Base-by-base conservation (phyloP, 352 stramenopile genomes). In the Globisporangium mamillatum region DNA sequence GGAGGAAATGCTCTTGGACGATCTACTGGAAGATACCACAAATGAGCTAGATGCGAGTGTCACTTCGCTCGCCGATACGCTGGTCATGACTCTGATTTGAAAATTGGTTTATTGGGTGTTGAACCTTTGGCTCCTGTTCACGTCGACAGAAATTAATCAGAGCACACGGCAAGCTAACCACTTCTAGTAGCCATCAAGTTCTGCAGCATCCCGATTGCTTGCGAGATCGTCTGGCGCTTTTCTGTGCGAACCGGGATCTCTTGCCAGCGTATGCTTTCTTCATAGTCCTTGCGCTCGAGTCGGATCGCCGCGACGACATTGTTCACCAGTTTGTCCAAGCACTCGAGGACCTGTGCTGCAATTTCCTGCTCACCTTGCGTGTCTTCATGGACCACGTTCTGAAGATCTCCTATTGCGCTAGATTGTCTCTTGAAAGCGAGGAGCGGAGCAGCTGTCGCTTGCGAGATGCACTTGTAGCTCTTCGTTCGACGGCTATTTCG, bases 211-310 rank as follows among this genome's bases (percentile, higher is more conserved):
- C 52, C 62, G 5, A 66, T 62, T 3, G 73, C 66, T 32, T 68
- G 63, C 20, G 64, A 63, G 12, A 73, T 65, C 27, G 75, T 69
- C 32, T 75, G 75, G 0, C 77, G 77, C 38, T 72, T 76, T 52
- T 84, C 77, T 29, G 77, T 82, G 60, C 77, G 71, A 29, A 84
- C 41, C 22, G 77, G 77, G 53, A 80, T 73, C 34, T 80, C 73
- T n/a, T 81, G 70, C 70, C 56, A 75, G 6, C 44, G 62, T 3
- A 78, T 54, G 32, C 54, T 34, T 18, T 73, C 69, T 62, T 79
- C 72, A 20, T 67, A 65, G 36, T 32, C 59, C 9, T 67, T 72
- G 14, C 73, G 64, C 18, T 75, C 65, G 9, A 70, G 56, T 1
- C 69, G 74, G 50, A 61, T 25, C 4, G 22, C 22, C 18, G 34